Percentiles rank a stretch among this genome's conserved stretches.
Evolutionary conservation across 1,284 basidiomycete species (phyloP).

Genomic region (Bjerkandera adusta): DNA sequence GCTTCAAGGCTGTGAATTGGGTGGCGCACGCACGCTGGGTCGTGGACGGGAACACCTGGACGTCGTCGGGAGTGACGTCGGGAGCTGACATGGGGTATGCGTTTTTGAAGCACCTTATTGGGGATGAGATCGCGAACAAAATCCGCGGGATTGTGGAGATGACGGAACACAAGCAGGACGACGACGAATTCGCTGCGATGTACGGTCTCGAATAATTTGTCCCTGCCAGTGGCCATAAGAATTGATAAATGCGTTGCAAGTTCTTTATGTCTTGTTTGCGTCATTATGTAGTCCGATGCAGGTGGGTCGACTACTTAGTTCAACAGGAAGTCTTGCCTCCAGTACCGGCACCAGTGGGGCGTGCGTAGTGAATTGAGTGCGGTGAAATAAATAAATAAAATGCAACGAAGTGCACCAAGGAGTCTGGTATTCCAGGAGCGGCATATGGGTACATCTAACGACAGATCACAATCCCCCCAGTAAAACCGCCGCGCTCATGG

Average conservation of each 20-base stretch:
- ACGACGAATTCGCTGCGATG: conserved; percentile 35
- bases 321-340: conserved; percentile 87
- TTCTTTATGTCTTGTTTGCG: too few relatives aligned
- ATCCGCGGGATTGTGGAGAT: conserved; percentile 31
- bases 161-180: conserved; percentile 24
- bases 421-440: conserved; percentile 95
- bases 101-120: conserved; percentile 33
- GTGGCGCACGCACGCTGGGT: conserved; percentile 38
- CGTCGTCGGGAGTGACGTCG: conserved; percentile 36
- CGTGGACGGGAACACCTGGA: conserved; percentile 38
- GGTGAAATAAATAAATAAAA: too few relatives aligned
- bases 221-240: too few relatives aligned
- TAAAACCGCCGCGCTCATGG: conserved; percentile 82
- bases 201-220: too few relatives aligned
- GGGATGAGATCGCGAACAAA: conserved; percentile 23
- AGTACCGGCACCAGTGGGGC: conserved; percentile 89
- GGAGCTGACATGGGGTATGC: conserved; percentile 29
- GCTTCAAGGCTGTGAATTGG: conserved; percentile 29
- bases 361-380: conserved; percentile 40
- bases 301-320: too few relatives aligned
- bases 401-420: conserved; percentile 1
- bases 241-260: too few relatives aligned
- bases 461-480: conserved; percentile 83
- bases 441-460: conserved; percentile 97
- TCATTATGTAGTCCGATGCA: too few relatives aligned